Base-by-base conservation (phyloP, 352 stramenopile species). In the Pythium volutum region DNA sequence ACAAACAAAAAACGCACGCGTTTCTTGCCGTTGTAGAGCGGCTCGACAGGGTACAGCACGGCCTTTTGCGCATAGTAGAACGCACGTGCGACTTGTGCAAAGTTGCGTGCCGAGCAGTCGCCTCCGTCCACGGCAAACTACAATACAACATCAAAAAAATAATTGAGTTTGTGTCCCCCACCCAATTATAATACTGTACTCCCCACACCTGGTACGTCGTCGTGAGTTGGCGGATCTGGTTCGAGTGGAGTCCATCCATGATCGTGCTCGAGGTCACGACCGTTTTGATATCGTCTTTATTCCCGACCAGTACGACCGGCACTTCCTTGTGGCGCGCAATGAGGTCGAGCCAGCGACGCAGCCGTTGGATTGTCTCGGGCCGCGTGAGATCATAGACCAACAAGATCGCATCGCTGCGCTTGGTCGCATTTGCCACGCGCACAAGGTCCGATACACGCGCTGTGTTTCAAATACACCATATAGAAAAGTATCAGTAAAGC, bases 31-130 rank as follows among this genome's bases (percentile, higher is more conserved):
- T 96, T 85, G 73, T 92, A 96, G 26, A 96, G 71, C n/a, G 88
- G 88, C 23, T 87, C 77, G 22, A 94, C 77, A 4, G 88, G 88
- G 64, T 96, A 96, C 12, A 96, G 39, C n/a, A 96, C 88, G 6
- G 87, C 85, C 61, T 96, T 94, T 54, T 96, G 87, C 3, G 88
- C 88, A 36, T 92, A 75, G 70, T 91, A 91, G 62, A 96, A 96
- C 8, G 89, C 87, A 58, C 93, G 85, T 3, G 84, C 83, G 23
- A 96, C 86, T 55, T 96, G 84, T 1, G 87, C 86, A 68, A 95
- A 92, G 66, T 92, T 91, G 55, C 91, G 89, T 11, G 88, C 82
- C 36, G 88, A 96, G 74, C 88, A 96, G 64, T 93, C 84, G 47
- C 91, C 76, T 23, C 80, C 84, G 18, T 76, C 86, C 25, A 95